Evolutionary conservation across 495 filamentous ascomycete genomes (phyloP).

Genomic region (Glonium stellatum): DNA sequence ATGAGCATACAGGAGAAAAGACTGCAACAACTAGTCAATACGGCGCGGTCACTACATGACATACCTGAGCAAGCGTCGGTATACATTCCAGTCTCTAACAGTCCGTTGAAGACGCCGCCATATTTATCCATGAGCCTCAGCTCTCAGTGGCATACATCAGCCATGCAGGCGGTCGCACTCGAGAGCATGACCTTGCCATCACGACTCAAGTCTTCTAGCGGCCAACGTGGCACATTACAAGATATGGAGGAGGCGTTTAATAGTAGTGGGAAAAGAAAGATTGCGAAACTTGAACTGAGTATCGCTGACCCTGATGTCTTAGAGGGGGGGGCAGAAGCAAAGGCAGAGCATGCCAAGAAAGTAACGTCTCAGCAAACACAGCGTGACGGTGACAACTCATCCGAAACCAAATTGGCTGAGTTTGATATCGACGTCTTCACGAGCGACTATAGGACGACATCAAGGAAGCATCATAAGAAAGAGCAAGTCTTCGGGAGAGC

Average conservation of each 20-base stretch:
- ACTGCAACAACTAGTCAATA: conserved; percentile 45
- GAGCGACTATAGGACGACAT: conserved; percentile 14
- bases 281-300: conserved; percentile 63
- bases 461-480: conserved; percentile 10
- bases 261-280: conserved; percentile 68
- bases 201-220: conserved; percentile 52
- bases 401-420: conserved; percentile 9
- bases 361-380: conserved; percentile 17
- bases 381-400: conserved; percentile 6
- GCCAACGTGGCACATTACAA: conserved; percentile 45
- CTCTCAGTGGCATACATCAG: conserved; percentile 77
- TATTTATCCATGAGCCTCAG: conserved; percentile 56
- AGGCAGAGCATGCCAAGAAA: conserved; percentile 22
- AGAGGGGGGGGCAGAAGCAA: conserved; percentile 15
- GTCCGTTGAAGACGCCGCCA: conserved; percentile 49
- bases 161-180: conserved; percentile 66
- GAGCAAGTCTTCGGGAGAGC: conserved; percentile 30
- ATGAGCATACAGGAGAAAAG: conserved; percentile 20
- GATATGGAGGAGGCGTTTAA: conserved; percentile 66
- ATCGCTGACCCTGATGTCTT: conserved; percentile 34
- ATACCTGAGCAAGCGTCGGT: conserved; percentile 65
- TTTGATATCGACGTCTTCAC: conserved; percentile 26
- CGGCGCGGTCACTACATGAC: conserved; percentile 59
- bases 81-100: conserved; percentile 68
- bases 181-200: conserved; percentile 77